Evolutionary conservation across 306 rosid genomes (phyloP), one percentile per base, ranked within the genome.

Genomic region (Nissolia schottii): DNA sequence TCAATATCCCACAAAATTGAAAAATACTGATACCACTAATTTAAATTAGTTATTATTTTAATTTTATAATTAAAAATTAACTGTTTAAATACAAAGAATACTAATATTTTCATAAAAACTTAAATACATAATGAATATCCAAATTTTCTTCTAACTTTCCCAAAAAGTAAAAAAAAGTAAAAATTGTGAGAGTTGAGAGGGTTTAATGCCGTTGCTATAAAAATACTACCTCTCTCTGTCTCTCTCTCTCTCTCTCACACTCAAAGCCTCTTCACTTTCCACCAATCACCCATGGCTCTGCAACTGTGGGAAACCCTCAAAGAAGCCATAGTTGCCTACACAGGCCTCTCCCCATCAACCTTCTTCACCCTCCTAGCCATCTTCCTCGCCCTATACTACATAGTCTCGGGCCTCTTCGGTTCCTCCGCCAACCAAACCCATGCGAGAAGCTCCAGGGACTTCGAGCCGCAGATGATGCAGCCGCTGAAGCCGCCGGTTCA

Each of bases 401-500:
- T 89, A 32, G 27, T 85, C 38, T 83, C 95, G 3, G 87, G 87
- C 1, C 50, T 94, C n/a, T 91, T 94, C 32, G 94, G 80, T 19
- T 55, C 92, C 18, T 23, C 92, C 7, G 78, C 71, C 48, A 76
- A 34, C 14, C 72, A 27, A 57, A 14, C 23, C 53, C 65, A 71
- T 56, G 78, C n/a, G n/a, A n/a, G 67, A 1, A 18, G 11, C 2
- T 9, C 68, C 0, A 31, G 79, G 38, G 75, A 55, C 37, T 18
- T 70, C 0, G 94, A 80, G 60, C 83, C 86, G 60, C 72, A 73
- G 79, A 64, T 86, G 79, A 64, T 86, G 72, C 78, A 81, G 76
- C 92, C 98, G 55, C 90, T 83, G 4, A 84, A 82, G 13, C 96
- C 96, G 1, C 98, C 98, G 20, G 96, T 94, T 58, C 98, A 94